phyloP scores from a whole-genome alignment of 2,329 filamentous ascomycete species.

The Trichoderma sp. region DNA sequence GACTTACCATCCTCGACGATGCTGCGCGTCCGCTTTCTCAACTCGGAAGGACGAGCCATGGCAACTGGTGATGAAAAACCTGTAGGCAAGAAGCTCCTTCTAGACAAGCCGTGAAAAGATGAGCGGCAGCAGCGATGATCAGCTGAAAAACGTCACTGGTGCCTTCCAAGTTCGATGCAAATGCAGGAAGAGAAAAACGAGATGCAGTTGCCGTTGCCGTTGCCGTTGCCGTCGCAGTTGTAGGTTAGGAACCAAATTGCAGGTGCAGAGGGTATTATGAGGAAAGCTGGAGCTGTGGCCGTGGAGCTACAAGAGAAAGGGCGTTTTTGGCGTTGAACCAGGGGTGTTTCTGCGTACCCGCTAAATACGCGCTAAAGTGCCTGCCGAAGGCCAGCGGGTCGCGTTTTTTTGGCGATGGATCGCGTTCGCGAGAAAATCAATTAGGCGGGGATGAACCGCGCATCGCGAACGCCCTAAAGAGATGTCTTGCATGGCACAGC shows the following conservation, averaged over 20 bases:
- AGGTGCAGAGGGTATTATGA: conserved; percentile 11
- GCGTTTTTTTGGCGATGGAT: conserved; percentile 27
- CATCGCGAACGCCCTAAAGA: background rate
- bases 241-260: conserved; percentile 16
- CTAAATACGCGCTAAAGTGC: background rate
- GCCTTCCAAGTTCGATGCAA: background rate
- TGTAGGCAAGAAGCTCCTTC: conserved; percentile 28
- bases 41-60: conserved; percentile 36
- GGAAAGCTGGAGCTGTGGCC: conserved; percentile 18
- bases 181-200: background rate
- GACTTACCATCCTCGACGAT: conserved; percentile 37
- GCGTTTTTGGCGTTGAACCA: conserved; percentile 22
- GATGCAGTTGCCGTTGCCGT: background rate
- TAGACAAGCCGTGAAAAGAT: background rate
- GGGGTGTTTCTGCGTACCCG: background rate
- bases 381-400: background rate
- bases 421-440: conserved; percentile 23
- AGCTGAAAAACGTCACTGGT: background rate
- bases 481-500: background rate
- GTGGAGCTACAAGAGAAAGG: conserved; percentile 2
- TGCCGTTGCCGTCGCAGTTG: background rate
- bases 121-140: background rate
- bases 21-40: conserved; percentile 42
- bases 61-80: background rate
- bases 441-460: background rate